Percentiles rank a stretch among this genome's conserved stretches.
Evolutionary conservation across 176 grass and related monocot species (phyloP).

Genomic region (Oryza brachyantha): DNA sequence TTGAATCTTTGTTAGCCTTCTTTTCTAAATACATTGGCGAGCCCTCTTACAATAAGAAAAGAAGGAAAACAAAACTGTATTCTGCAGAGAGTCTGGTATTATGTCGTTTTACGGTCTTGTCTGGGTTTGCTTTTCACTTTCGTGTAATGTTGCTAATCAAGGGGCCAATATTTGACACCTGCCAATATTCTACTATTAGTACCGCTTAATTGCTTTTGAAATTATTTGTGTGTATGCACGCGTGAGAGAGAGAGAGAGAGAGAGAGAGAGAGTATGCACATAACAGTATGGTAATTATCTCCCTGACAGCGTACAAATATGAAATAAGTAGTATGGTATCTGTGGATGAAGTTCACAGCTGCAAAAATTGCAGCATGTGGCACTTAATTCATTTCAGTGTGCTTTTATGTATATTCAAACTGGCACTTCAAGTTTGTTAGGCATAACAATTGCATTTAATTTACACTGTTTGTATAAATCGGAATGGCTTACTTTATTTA

Average conservation of each 20-base stretch:
- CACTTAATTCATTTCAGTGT: slow-evolving; percentile 9
- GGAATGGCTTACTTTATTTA: slow-evolving; percentile 24
- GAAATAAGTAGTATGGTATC: slow-evolving; percentile 1
- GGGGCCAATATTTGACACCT: background rate
- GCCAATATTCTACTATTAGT: background rate
- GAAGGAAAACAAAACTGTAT: background rate
- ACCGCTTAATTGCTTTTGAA: background rate
- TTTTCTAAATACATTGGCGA: slow-evolving; percentile 13
- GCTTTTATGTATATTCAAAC: slow-evolving; percentile 17
- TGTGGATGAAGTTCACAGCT: background rate
- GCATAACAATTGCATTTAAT: background rate
- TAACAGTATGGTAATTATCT: background rate
- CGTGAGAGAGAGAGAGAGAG: background rate
- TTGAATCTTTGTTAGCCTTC: slow-evolving; percentile 6
- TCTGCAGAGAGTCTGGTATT: background rate
- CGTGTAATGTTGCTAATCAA: background rate
- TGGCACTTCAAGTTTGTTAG: slow-evolving; percentile 19
- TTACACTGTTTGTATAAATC: slow-evolving; percentile 20
- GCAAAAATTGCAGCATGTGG: background rate
- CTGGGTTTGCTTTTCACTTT: background rate
- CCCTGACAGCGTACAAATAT: background rate
- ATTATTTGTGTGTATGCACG: background rate
- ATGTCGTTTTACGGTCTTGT: slow-evolving; percentile 3
- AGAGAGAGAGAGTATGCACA: background rate
- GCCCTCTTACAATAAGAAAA: slow-evolving; percentile 14